Conservation (phyloP, 2,329 filamentous ascomycete species). For the Endoconidiophora polonica region DNA sequence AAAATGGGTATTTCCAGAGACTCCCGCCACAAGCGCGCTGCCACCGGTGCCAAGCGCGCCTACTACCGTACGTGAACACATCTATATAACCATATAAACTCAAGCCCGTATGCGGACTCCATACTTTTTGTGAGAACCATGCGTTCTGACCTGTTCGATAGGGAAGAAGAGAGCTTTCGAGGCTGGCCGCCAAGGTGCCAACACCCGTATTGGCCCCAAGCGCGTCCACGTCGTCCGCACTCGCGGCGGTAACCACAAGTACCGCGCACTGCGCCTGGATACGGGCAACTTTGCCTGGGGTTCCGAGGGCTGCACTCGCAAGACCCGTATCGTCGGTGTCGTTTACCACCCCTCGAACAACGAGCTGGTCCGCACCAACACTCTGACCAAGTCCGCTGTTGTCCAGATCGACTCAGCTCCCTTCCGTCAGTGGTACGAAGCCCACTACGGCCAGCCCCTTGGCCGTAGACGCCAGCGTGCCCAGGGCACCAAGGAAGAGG, state of each 20-base stretch:
- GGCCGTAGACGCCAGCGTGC: conserved; percentile 88
- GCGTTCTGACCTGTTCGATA: conserved; percentile 60
- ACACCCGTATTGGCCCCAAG: conserved; percentile 97
- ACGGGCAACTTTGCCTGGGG: conserved; percentile 99
- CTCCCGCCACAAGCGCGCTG: conserved; percentile 99
- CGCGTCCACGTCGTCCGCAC: conserved; percentile 93
- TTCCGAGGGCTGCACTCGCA: conserved; percentile 94
- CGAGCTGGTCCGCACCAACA: conserved; percentile 99
- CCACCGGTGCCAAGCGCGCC: conserved; percentile 94
- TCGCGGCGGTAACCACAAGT: conserved; percentile 98
- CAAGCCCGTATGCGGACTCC: conserved; percentile 46
- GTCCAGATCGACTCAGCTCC: conserved; percentile 97
- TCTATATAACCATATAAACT: conserved; percentile 27
- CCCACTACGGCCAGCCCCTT: conserved; percentile 86
- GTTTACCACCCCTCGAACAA: conserved; percentile 99
- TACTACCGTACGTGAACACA: conserved; percentile 58
- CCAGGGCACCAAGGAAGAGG: conserved; percentile 38
- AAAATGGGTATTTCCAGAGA: conserved; percentile 99
- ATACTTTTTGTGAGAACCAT: conserved; percentile 29
- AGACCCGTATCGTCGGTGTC: conserved; percentile 97
- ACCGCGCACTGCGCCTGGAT: conserved; percentile 96
- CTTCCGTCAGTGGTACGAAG: conserved; percentile 99
- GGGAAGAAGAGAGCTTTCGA: conserved; percentile 98
- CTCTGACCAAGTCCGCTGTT: conserved; percentile 95
- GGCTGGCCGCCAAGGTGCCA: conserved; percentile 97